Evolutionary conservation across 164 flowering plant genomes (phyloP), one percentile per base, ranked within the genome.

Genomic region (Chimonanthus praecox): DNA sequence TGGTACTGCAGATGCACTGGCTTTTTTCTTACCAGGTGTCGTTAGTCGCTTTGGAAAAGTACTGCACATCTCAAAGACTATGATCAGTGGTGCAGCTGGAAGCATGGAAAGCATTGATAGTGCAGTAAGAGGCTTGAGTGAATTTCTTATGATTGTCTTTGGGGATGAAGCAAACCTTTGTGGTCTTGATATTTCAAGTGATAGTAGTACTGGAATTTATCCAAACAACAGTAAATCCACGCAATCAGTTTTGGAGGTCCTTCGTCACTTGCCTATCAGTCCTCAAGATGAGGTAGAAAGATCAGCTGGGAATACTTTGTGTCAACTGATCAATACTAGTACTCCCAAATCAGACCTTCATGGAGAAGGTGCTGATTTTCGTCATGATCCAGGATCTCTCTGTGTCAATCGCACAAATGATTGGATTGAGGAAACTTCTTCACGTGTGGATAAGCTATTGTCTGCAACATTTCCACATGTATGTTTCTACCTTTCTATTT

Each of bases 41-140:
- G 94, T 93, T 50, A 92, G 97, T 82, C 91, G 89, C 75, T 83
- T 92, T 77, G 87, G 87, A 67, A 93, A 93, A 87, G 89, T 89
- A 71, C 78, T 95, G 83, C 88, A 88, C 69, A 79, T 85, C 54
- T 81, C 98, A 21, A 93, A 87, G 80, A 77, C 87, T 15, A 88
- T 92, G 94, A 85, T 87, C 60, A 95, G 94, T 82, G 99, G 99
- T 72, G 97, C 99, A 72, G 96, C 92, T 84, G 98, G 97, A 77
- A 93, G 90, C 76, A 70, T 79, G 2, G 94, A 92, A 77, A 90
- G 94, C 68, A 78, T 86, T 64, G 90, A 89, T 67, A 94, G 90
- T 71, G 92, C 94, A 43, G 60, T 87, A 72, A 87, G 91, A 85
- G 94, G 89, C 45, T 85, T 95, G 77, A 87, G 89, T 46, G 99